phyloP scores from a whole-genome alignment of 176 grass and related monocot species.

The Microstegium vimineum region DNA sequence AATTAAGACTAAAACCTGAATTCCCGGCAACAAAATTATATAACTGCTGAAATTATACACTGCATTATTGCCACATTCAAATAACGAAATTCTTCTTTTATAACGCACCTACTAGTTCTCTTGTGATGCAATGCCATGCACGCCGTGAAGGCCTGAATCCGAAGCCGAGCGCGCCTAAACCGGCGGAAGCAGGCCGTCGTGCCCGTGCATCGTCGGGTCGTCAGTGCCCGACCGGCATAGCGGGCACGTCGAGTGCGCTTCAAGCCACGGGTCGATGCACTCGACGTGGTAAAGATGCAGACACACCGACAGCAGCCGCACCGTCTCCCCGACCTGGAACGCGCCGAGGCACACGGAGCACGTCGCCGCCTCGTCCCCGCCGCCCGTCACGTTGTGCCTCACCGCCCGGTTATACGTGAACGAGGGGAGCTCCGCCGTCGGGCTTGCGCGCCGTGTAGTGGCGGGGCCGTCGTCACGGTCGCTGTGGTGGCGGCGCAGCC shows the following conservation, averaged over 20 bases:
- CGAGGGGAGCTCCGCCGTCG: not conserved
- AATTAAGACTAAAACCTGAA: no score
- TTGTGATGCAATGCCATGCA: no score
- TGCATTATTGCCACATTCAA: no score
- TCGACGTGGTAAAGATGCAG: constrained; percentile 39
- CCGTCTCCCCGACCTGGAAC: constrained; percentile 26
- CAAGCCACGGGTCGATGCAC: constrained; percentile 48
- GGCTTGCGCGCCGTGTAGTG: not conserved
- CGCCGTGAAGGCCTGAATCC: no score
- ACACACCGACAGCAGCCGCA: constrained; percentile 30
- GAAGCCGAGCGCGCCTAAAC: not conserved
- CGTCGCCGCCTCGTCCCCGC: not conserved
- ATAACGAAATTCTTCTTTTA: no score
- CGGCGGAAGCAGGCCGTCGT: not conserved
- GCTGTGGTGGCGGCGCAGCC: no score
- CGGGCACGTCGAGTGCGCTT: constrained; percentile 35
- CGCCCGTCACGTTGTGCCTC: not conserved
- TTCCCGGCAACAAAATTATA: no score
- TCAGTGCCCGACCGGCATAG: constrained; percentile 24
- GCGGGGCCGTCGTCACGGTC: no score
- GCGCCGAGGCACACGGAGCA: constrained; percentile 46
- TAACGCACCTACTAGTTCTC: no score
- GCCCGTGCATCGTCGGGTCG: not conserved
- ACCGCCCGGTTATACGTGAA: constrained; percentile 14
- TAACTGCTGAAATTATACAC: no score